Evolutionary conservation across 2,329 filamentous ascomycete genomes (phyloP), one percentile per base, ranked within the genome.

Genomic region (Fusarium robinianum): DNA sequence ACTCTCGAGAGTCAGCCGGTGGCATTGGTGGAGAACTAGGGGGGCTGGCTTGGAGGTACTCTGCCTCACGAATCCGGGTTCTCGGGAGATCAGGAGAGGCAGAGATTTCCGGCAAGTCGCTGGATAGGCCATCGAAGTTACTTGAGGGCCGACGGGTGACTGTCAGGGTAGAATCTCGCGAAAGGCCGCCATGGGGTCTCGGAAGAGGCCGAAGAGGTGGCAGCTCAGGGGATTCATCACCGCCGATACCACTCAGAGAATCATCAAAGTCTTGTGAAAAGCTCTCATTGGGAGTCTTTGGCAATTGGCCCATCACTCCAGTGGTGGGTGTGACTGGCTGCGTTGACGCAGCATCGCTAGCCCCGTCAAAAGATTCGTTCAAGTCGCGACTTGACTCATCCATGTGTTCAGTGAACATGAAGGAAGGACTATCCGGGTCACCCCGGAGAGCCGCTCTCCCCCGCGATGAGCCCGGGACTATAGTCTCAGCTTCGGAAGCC

Each of bases 11-110:
- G 34, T 56, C 53, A 10, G 26, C 37, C 9, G 48, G 25, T 2
- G 44, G 51, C 29, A 63, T 41, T 1, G 73, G 74, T 5, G 76
- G 77, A 5, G 77, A 79, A 60, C 73, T 77, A 3, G 75, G 72
- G 4, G 73, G 73, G 47, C 74, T 78, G 12, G 69, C 64, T 26
- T 67, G 68, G 52, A 69, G 40, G 64, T 73, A 59, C 15, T 61
- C 49, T 9, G 64, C 53, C 42, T 69, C 60, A 8, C 58, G 66
- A 21, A 69, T 51, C 15, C 64, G 64, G 18, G 43, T 50, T 24
- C 49, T 60, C 22, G 57, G 56, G 6, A 67, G 40, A 24, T 55
- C 58, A 2, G 74, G 74, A 5, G 75, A 77, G 2, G 67, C 66
- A 6, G 74, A 77, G 1, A 70, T 61, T 31, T 77, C 75, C 0